Evolutionary conservation across 495 filamentous ascomycete genomes (phyloP).

Genomic region (Trichoderma virens): DNA sequence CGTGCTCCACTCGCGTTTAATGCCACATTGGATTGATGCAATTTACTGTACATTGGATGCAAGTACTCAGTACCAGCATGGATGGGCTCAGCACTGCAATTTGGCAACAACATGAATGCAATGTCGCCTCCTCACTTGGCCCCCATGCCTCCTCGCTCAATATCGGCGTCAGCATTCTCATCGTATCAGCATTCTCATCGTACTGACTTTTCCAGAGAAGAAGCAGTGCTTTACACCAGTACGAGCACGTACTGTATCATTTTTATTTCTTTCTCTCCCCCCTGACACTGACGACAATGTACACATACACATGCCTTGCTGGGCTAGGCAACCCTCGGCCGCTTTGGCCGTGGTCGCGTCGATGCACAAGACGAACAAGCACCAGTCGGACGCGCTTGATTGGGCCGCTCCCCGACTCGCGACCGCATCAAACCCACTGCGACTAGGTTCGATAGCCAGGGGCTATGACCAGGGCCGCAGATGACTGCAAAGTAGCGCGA

Average conservation of each 20-base stretch:
- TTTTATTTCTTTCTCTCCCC: too few relatives aligned
- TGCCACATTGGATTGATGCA: neutral
- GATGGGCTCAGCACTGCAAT: neutral
- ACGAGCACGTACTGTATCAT: too few relatives aligned
- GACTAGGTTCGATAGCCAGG: neutral
- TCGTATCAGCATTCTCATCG: too few relatives aligned
- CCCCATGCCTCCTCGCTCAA: too few relatives aligned
- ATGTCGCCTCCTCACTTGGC: neutral
- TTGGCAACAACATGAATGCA: neutral
- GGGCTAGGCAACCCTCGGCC: neutral
- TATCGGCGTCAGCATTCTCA: too few relatives aligned
- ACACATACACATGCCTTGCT: conserved; percentile 7
- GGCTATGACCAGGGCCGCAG: conserved; percentile 5
- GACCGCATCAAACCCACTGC: neutral
- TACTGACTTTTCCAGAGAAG: too few relatives aligned
- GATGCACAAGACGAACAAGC: conserved; percentile 6
- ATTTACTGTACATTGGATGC: neutral
- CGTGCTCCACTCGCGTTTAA: neutral
- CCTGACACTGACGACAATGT: too few relatives aligned
- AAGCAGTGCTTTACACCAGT: too few relatives aligned
- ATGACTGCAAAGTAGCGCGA: conserved; percentile 1
- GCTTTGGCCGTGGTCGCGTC: neutral
- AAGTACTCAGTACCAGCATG: neutral
- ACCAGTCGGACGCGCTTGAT: neutral
- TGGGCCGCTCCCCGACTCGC: neutral